These are phyloP conservation scores for Fremontodendron californicum DNA, from an alignment of 345 rosid genomes.

Conservation along the genomic window DNA sequence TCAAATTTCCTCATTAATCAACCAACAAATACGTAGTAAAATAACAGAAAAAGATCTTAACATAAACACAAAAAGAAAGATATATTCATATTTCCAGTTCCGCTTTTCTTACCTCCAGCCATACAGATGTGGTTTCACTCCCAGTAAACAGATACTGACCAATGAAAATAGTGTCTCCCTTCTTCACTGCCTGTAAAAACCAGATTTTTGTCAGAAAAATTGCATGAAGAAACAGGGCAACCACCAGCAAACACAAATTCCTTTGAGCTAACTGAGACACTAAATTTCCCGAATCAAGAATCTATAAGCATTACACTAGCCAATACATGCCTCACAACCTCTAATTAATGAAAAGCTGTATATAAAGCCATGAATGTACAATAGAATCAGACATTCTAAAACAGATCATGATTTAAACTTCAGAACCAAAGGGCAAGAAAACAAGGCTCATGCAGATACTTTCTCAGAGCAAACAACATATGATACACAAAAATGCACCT, in stretches of 20 bases:
- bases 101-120: slow-evolving; percentile 71
- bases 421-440: not conserved
- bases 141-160: slow-evolving; percentile 97
- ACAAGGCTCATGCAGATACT: not conserved
- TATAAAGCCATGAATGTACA: not conserved
- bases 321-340: not conserved
- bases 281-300: not conserved
- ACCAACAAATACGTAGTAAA: not conserved
- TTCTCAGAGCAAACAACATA: not conserved
- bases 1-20: not conserved
- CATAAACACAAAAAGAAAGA: not conserved
- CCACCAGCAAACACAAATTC: not conserved
- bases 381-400: not conserved
- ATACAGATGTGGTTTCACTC: slow-evolving; percentile 95
- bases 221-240: not conserved
- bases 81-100: not conserved
- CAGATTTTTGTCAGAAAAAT: slow-evolving; percentile 16
- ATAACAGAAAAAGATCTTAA: not conserved
- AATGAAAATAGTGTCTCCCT: slow-evolving; percentile 87
- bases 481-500: slow-evolving; percentile 39
- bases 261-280: not conserved
- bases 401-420: not conserved
- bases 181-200: slow-evolving; percentile 73
- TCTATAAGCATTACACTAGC: not conserved
- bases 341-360: not conserved